Evolutionary conservation across 345 rosid species (phyloP), one percentile per base, ranked within the genome.

Genomic region (Iberis pinnata): DNA sequence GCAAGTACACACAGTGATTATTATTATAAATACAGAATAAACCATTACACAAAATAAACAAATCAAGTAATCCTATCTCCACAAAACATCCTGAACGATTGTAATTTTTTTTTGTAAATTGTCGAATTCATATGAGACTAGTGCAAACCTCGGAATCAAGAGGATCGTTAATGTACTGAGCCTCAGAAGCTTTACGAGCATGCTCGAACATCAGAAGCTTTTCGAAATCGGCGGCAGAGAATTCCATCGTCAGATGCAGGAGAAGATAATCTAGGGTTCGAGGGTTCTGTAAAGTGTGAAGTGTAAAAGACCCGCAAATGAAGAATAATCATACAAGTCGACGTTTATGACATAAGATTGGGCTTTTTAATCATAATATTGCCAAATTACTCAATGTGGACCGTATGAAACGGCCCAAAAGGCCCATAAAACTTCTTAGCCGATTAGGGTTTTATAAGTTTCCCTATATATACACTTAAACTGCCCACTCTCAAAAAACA

Each of bases 111-210:
- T n/a, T n/a, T n/a, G n/a, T n/a, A n/a, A n/a, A n/a, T n/a, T n/a
- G n/a, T n/a, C n/a, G n/a, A n/a, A n/a, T n/a, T n/a, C n/a, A n/a
- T n/a, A n/a, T n/a, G 26, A 49, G 43, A 50, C 1, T 1, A 29
- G 41, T 18, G 20, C 63, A 15, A 61, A 88, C 93, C 33, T 78
- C 84, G 43, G 76, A 74, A 59, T 87, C 83, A 48, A 75, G 79
- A 61, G 89, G 86, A 66, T 81, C 73, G 24, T 53, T 70, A 17
- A 60, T 60, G 65, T 88, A 78, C 72, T 73, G 63, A 29, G 64
- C 43, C 73, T 82, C 96, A 5, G 80, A 75, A 1, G 67, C 32
- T 60, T 77, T 73, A 7, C 90, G 84, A 53, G 72, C 45, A 47
- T 71, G 81, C 58, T 80, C 94, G 56, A 68, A 61, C 67, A 71